Percentiles rank a stretch among this genome's conserved stretches.
Conservation (phyloP, 768 basidiomycete genomes). For the Lactarius quietus region DNA sequence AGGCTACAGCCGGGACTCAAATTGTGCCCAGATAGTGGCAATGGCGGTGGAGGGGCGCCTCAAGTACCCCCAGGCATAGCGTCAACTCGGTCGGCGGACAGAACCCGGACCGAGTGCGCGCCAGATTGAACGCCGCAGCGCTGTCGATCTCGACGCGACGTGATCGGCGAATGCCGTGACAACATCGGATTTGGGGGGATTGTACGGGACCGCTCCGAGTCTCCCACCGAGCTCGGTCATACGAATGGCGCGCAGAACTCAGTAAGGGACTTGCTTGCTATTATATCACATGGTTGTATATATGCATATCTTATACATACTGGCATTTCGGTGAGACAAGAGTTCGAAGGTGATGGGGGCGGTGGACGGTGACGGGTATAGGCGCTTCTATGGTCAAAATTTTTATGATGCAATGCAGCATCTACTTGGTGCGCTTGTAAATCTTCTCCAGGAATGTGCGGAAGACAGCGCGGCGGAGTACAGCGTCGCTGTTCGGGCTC, state of each 20-base stretch:
- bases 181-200: too few species aligned
- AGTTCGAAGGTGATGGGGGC: not conserved
- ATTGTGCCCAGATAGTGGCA: too few species aligned
- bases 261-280: not conserved
- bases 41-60: not conserved
- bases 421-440: conserved; percentile 51
- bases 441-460: conserved; percentile 87
- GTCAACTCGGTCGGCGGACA: not conserved
- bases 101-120: too few species aligned
- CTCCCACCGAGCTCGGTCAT: not conserved
- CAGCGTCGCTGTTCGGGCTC: conserved; percentile 34
- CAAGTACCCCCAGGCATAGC: not conserved
- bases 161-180: too few species aligned
- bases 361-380: not conserved
- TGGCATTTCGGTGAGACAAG: not conserved
- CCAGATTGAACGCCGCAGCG: too few species aligned
- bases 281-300: not conserved
- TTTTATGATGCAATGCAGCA: not conserved
- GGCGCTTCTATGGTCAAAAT: not conserved
- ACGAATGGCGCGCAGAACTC: not conserved
- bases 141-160: too few species aligned
- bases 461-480: conserved; percentile 67
- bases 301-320: not conserved
- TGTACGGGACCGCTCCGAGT: too few species aligned
- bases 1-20: not conserved